Base-by-base conservation (phyloP, 352 stramenopile genomes). In the Bremia lactucae region DNA sequence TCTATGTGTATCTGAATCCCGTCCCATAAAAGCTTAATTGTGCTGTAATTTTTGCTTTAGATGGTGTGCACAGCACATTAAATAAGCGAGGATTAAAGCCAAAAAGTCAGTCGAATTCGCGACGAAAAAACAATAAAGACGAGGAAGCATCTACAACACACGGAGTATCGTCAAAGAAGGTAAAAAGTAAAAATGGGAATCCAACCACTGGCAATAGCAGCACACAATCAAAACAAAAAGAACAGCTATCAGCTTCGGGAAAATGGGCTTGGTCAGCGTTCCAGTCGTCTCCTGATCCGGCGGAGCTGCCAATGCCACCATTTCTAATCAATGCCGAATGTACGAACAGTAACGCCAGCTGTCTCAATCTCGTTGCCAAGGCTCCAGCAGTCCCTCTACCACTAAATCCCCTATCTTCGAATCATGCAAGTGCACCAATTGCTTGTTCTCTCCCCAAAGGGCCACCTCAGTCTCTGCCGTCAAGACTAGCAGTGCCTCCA, bases 181-280 rank as follows among this genome's bases (percentile, higher is more conserved):
- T 24, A 28, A 77, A 73, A 53, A 74, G 39, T 31, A 68, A 61
- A 20, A 36, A 43, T 37, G 35, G 37, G 19, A 77, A 64, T 15
- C 39, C 46, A 31, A 62, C 53, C 40, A 54, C 28, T 24, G 52
- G 53, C 45, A 67, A 49, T 46, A 25, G 26, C 43, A 56, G 16
- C 15, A 13, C 1, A n/a, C 46, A 51, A 41, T 8, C 48, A 1
- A 69, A 79, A 49, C 43, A 56, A 38, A 79, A 83, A 36, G 59
- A 77, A 34, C 62, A 79, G 31, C 44, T 74, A 4, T 83, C 71
- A 26, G 48, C 66, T 0, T 64, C 59, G 3, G 70, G 72, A 28
- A 89, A 90, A 42, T 90, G 74, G 74, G 77, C 77, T 7, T 90
- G 77, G 77, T 87, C 74, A 36, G 74, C 74, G 20, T 90, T 90